Evolutionary conservation across 2,329 filamentous ascomycete genomes (phyloP).

Genomic region (Penicillium aurantiogriseum): DNA sequence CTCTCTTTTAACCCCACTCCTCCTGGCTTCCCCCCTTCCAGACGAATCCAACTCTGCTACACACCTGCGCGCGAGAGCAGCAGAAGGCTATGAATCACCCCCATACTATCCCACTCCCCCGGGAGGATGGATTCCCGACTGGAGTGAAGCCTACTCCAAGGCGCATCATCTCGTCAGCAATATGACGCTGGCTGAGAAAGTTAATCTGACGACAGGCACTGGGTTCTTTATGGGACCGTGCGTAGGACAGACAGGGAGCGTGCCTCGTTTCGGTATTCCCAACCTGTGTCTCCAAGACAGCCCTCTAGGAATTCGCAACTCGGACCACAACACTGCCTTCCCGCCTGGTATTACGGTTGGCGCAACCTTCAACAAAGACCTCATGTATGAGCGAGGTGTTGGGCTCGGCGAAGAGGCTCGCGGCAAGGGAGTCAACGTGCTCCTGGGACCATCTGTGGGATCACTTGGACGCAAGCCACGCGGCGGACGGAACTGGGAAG

Average conservation of each 20-base stretch:
- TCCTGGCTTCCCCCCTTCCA: slow-evolving; percentile 11
- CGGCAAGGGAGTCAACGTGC: slow-evolving; percentile 70
- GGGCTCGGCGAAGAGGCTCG: slow-evolving; percentile 70
- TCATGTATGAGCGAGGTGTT: slow-evolving; percentile 67
- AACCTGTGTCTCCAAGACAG: slow-evolving; percentile 71
- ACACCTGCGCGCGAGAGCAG: slow-evolving; percentile 18
- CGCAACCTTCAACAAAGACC: slow-evolving; percentile 70
- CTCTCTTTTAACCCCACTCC: slow-evolving; percentile 13
- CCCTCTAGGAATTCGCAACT: slow-evolving; percentile 68
- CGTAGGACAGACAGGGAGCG: slow-evolving; percentile 74
- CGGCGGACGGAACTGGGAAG: slow-evolving; percentile 74
- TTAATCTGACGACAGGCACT: slow-evolving; percentile 70
- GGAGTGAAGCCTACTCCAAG: slow-evolving; percentile 68
- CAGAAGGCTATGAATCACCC: slow-evolving; percentile 34
- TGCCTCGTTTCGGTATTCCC: slow-evolving; percentile 67
- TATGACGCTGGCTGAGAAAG: slow-evolving; percentile 79
- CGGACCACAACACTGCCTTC: slow-evolving; percentile 73
- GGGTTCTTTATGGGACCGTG: slow-evolving; percentile 73
- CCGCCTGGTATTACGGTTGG: slow-evolving; percentile 75
- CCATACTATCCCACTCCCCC: slow-evolving; percentile 73
- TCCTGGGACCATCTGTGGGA: slow-evolving; percentile 68
- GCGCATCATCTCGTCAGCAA: slow-evolving; percentile 66
- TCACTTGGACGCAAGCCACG: slow-evolving; percentile 69
- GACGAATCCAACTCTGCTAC: slow-evolving; percentile 1
- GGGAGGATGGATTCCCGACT: slow-evolving; percentile 68